A percentile compares a stretch with the other conserved stretches of the same genome.
Evolutionary conservation across 305 asterid genomes (phyloP).

Genomic region (Andrographis paniculata): DNA sequence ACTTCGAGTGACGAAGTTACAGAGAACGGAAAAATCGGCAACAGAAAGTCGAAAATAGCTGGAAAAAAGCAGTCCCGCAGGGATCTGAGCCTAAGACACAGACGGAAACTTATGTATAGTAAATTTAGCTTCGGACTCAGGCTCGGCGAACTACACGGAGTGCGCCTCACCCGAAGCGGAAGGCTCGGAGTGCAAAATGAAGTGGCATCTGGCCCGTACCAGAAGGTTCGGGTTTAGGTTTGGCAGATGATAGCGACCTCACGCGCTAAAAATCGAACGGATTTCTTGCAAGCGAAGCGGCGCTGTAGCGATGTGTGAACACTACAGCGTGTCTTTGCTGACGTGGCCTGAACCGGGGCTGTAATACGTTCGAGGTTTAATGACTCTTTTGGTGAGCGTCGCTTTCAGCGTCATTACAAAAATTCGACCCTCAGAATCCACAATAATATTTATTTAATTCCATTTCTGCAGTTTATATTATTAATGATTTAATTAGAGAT

Average conservation of each 20-base stretch:
- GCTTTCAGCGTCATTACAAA: not conserved
- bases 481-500: too few species aligned
- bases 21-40: not conserved
- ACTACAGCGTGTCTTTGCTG: not conserved
- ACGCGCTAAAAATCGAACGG: slow-evolving; percentile 13
- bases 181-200: too few species aligned
- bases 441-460: not conserved
- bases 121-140: not conserved
- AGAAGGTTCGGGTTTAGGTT: slow-evolving; percentile 9
- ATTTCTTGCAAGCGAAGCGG: slow-evolving; percentile 15
- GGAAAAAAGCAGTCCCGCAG: slow-evolving; percentile 32
- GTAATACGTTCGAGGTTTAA: slow-evolving; percentile 20
- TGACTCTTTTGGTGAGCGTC: slow-evolving; percentile 11
- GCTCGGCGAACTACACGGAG: not conserved
- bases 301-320: slow-evolving; percentile 9
- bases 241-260: slow-evolving; percentile 8
- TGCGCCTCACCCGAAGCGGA: not conserved
- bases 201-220: not conserved
- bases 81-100: slow-evolving; percentile 44
- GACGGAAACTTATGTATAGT: not conserved
- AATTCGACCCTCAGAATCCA: not conserved
- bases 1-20: not conserved
- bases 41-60: slow-evolving; percentile 5
- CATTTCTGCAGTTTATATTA: not conserved
- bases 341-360: slow-evolving; percentile 16